phyloP scores from a whole-genome alignment of 2,329 filamentous ascomycete genomes.

The Colletotrichum sp. region DNA sequence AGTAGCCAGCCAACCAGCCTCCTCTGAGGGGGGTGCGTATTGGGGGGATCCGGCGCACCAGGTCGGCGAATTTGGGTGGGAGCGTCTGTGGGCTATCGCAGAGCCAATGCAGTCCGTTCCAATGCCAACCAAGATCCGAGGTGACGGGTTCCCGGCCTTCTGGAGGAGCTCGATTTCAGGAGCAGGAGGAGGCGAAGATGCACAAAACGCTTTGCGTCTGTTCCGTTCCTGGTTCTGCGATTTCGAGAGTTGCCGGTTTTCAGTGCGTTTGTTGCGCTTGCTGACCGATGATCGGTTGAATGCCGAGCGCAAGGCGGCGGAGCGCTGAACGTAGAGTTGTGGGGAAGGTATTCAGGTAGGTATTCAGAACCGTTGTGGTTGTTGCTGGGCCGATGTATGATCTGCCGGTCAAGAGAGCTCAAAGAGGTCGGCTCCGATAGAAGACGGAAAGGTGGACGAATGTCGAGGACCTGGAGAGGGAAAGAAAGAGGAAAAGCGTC shows the following conservation, averaged over 20 bases:
- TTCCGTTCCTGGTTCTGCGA: not conserved
- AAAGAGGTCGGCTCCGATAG: not conserved
- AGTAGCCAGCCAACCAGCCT: slow-evolving; percentile 11
- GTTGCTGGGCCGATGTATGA: not conserved
- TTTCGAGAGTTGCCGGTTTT: not conserved
- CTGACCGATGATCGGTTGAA: not conserved
- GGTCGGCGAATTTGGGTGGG: slow-evolving; percentile 20
- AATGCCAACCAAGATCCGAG: slow-evolving; percentile 18
- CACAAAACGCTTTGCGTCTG: not conserved
- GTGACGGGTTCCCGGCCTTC: not conserved
- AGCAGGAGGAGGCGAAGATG: not conserved
- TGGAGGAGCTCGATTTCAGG: not conserved
- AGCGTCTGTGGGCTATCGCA: slow-evolving; percentile 20
- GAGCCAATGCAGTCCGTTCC: slow-evolving; percentile 15
- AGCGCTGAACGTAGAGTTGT: not conserved
- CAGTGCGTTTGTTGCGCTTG: not conserved
- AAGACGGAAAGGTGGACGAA: not conserved
- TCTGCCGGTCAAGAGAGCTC: not conserved
- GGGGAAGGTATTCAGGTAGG: not conserved
- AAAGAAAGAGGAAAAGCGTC: not conserved
- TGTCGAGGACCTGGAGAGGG: not conserved
- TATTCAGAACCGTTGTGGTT: not conserved
- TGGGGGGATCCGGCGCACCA: slow-evolving; percentile 16
- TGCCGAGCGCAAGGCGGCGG: not conserved
- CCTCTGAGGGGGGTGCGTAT: not conserved